Evolutionary conservation across 495 filamentous ascomycete genomes (phyloP), one percentile per base, ranked within the genome.

Genomic region (Clohesyomyces aquaticus): DNA sequence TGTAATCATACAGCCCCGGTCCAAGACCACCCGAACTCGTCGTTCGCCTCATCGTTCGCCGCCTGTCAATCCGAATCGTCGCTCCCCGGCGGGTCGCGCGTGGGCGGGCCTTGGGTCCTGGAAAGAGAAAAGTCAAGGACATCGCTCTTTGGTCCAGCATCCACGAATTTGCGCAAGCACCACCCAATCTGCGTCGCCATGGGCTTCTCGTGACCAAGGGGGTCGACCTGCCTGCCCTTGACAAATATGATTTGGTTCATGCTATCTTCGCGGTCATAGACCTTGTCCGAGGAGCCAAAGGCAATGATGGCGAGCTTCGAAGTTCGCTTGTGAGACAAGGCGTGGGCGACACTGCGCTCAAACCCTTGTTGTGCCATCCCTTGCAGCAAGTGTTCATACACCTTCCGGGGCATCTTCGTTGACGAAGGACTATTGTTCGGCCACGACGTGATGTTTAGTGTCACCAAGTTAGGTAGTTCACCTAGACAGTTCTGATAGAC

Each of bases 381-480:
- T 49, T 71, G 68, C 19, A 77, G 66, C 22, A 77, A 56, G 29
- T 66, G 59, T 45, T 75, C 73, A 67, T 76, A 77, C 21, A 72
- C 49, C 25, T 70, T 65, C 6, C 69, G 61, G 0, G 74, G 73
- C 14, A 76, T 50, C 32, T 69, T 68, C 6, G 71, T 52, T 0
- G 68, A 59, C 3, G 73, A 73, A 1, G 74, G 71, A 27, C 58
- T 66, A 56, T 74, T 75, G 10, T 47, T 76, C 14, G 75, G 75
- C 69, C 74, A 76, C n/a, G 74, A 75, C 1, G 73, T 71, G 57
- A 76, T 73, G 55, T 77, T 72, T 8, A 77, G 64, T 1, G 74
- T 76, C 4, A 75, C 58, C 2, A 77, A 57, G 32, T 73, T 38
- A 8, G 63, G 59, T 2, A 77, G 67, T 25, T 67, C 55, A 32